Base-by-base conservation (phyloP, 139 green algal species). In the Picochlorum sp. region DNA sequence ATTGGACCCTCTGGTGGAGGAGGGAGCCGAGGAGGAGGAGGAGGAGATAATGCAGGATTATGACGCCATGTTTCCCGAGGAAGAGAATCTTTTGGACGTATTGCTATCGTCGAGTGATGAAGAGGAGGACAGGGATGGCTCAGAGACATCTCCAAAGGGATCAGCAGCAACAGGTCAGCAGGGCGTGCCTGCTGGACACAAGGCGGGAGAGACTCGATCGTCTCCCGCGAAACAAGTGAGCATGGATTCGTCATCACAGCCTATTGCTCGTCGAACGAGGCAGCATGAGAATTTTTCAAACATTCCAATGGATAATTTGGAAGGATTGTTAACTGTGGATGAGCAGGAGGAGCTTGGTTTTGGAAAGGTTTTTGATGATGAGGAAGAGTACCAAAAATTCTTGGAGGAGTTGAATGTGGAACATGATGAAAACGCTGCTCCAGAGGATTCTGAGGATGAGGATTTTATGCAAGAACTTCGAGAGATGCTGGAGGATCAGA, bases 401-500 rank as follows among this genome's bases (percentile, higher is more conserved):
- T 21, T 54, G 5, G n/a, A 21, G 5, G n/a, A 21, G 8, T 54
- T 54, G n/a, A 20, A 21, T 21, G n/a, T 26, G 2, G 18, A 54
- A 13, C 18, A 2, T 26, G 47, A 21, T 26, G 47, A 54, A 24
- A 54, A 13, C 15, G n/a, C 4, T 54, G 47, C 7, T 54, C 18
- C 18, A 7, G n/a, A 54, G 16, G 47, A 54, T 6, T 54, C 47
- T 23, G 47, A 54, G n/a, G 47, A 54, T 54, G 47, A 54, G n/a
- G 47, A 54, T 54, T 54, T 54, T 20, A 54, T 54, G 16, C 47
- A 54, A 21, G 47, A 54, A 13, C 47, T 54, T 26, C 16, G n/a
- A 54, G n/a, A 21, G n/a, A 54, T 54, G 47, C 47, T 54, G 16
- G 47, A 54, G n/a, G 47, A 54, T 54, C 47, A 54, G 47, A 21